These are phyloP conservation scores for Blastobotrys illinoisensis DNA, from an alignment of 1,139 yeast genomes.

Conservation along the genomic window DNA sequence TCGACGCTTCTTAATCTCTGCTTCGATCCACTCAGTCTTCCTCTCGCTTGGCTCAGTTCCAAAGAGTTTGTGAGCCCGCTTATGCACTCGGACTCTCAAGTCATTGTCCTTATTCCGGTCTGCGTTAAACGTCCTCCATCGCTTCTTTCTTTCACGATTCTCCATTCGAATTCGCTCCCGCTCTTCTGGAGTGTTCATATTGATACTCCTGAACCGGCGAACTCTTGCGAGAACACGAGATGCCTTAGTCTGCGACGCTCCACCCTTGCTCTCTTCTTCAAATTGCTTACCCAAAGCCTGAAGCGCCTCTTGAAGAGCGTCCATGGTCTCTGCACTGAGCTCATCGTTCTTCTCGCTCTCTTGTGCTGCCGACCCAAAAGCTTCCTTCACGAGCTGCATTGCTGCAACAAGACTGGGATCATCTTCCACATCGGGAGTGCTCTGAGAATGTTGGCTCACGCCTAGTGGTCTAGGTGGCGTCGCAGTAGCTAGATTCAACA, in stretches of 20 bases:
- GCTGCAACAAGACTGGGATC: neutral
- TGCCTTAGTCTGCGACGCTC: constrained; percentile 1
- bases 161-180: constrained; percentile 61
- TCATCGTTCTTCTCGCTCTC: constrained; percentile 16
- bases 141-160: constrained; percentile 80
- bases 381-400: neutral
- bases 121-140: constrained; percentile 82
- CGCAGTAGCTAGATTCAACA: neutral
- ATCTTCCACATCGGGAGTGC: neutral
- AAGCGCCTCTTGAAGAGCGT: constrained; percentile 35
- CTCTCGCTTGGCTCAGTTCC: constrained; percentile 56
- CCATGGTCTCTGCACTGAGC: constrained; percentile 32
- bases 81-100: constrained; percentile 66
- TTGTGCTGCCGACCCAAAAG: neutral
- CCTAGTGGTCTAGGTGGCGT: neutral
- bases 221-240: constrained; percentile 7
- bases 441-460: neutral
- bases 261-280: constrained; percentile 16
- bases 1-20: constrained; percentile 62
- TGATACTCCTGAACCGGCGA: constrained; percentile 6
- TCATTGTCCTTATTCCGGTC: constrained; percentile 86
- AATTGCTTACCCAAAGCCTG: constrained; percentile 26
- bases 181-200: constrained; percentile 31
- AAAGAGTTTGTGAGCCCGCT: constrained; percentile 62
- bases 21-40: constrained; percentile 67